A percentile compares a stretch with the other conserved stretches of the same genome.
These are phyloP conservation scores for Beauveria caledonica DNA, from an alignment of 2,329 filamentous ascomycete genomes.

Conservation along the genomic window DNA sequence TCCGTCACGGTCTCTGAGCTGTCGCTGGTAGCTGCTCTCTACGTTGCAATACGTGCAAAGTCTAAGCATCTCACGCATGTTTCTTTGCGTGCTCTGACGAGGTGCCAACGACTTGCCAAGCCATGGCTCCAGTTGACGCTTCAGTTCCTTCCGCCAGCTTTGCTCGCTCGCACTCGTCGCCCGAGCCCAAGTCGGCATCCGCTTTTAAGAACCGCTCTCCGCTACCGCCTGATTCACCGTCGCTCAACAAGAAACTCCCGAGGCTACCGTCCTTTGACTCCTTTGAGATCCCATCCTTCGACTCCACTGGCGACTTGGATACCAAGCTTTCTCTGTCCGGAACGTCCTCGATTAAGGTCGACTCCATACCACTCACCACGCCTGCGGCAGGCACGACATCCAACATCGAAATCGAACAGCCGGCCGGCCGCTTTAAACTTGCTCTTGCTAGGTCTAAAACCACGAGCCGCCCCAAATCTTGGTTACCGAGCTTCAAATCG, in stretches of 20 bases:
- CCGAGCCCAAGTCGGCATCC: constrained; percentile 22
- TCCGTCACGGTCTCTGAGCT: background rate
- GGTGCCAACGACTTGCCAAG: constrained; percentile 15
- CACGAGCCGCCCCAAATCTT: constrained; percentile 42
- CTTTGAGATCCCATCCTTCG: constrained; percentile 47
- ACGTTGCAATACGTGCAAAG: background rate
- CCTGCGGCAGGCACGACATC: constrained; percentile 7
- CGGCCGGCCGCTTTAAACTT: background rate
- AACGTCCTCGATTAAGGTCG: constrained; percentile 4
- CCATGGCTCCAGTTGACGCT: constrained; percentile 32
- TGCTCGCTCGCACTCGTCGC: constrained; percentile 27
- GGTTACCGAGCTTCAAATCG: constrained; percentile 41
- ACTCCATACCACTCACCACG: background rate
- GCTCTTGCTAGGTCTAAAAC: constrained; percentile 18
- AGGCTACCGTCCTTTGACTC: constrained; percentile 28
- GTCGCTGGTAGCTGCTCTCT: background rate
- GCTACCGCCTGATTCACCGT: constrained; percentile 12
- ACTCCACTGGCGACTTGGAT: constrained; percentile 41
- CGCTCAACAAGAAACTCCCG: constrained; percentile 19
- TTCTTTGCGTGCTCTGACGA: background rate
- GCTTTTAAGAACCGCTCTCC: constrained; percentile 14
- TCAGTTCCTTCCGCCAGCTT: constrained; percentile 17
- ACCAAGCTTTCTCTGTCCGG: constrained; percentile 33
- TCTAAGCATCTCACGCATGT: background rate
- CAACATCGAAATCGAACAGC: constrained; percentile 31